Base-by-base conservation (phyloP, 805 yeast species). In the Wickerhamomyces sydowiorum region DNA sequence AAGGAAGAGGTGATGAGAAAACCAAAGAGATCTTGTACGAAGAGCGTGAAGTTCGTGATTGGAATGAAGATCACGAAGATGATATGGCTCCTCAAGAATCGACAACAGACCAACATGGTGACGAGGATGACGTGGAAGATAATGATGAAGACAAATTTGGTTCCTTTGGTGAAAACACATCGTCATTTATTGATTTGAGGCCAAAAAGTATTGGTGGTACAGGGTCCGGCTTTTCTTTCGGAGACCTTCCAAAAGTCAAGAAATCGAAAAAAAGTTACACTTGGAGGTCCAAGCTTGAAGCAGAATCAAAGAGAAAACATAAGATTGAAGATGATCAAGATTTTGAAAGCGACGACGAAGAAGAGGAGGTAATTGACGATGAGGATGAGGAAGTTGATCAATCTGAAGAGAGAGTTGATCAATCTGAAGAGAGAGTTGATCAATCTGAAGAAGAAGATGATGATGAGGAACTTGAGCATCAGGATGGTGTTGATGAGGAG, bases 141-240 rank as follows among this genome's bases (percentile, higher is more conserved):
- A 60, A 48, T 10, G 57, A 51, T 21, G 59, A 52, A 24, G 53
- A 50, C 8, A 50, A 56, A 27, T 52, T 52, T 43, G 62, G 61
- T 5, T 52, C 51, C 14, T 44, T 45, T 28, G 49, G 43, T 4
- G 39, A 30, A 8, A 35, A 21, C 3, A 28, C 24, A 7, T 70
- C 78, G 4, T 60, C 75, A 0, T 86, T 87, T 50, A 72, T 85
- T 13, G 96, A 87, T 59, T 71, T 80, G 56, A 69, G 95, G 48
- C 89, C 91, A 0, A 62, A 72, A 2, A 72, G 70, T 37, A 65
- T 70, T 46, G 80, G 80, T 4, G 86, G 84, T 0, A 51, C 69
- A 25, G 89, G 88, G 1, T 64, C 73, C 42, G 91, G 95, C 1
- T 84, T 84, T 59, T 85, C 83, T 1, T 85, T 86, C 53, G 61